Evolutionary conservation across 164 flowering plant species (phyloP).

Genomic region (Piper betle): DNA sequence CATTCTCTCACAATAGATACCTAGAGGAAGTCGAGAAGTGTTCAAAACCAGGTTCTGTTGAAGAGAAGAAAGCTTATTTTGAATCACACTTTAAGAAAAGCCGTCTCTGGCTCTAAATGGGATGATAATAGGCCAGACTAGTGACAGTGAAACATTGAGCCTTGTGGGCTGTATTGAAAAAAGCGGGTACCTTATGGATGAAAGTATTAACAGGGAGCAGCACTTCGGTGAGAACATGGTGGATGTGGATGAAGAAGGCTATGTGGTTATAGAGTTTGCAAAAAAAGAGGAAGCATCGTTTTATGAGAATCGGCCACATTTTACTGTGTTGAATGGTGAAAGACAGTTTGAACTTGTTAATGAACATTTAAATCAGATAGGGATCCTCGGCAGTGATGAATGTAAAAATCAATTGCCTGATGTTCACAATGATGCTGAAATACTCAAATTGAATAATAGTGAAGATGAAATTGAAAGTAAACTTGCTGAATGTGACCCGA

Average conservation of each 20-base stretch:
- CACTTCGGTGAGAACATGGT: conserved; percentile 26
- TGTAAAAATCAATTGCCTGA: neutral
- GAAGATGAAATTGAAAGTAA: neutral
- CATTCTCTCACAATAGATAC: conserved; percentile 69
- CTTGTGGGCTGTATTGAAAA: conserved; percentile 5
- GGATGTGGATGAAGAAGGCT: conserved; percentile 24
- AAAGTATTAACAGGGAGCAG: conserved; percentile 3
- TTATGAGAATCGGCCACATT: conserved; percentile 16
- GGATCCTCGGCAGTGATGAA: neutral
- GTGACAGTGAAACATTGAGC: conserved; percentile 24
- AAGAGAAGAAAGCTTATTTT: conserved; percentile 76
- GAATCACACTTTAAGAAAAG: conserved; percentile 60
- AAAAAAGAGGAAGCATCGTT: conserved; percentile 11
- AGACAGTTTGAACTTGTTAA: neutral
- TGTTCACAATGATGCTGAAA: neutral
- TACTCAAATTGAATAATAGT: neutral
- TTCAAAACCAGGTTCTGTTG: conserved; percentile 75
- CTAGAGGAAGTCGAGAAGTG: conserved; percentile 77
- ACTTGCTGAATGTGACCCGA: conserved; percentile 7
- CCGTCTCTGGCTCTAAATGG: conserved; percentile 9
- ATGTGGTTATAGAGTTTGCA: conserved; percentile 16
- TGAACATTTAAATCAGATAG: conserved; percentile 2
- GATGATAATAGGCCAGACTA: conserved; percentile 11
- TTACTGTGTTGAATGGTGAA: neutral
- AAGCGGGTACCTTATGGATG: conserved; percentile 1